Evolutionary conservation across 129 eudicot genomes (phyloP).

Genomic region (Lactuca saligna): DNA sequence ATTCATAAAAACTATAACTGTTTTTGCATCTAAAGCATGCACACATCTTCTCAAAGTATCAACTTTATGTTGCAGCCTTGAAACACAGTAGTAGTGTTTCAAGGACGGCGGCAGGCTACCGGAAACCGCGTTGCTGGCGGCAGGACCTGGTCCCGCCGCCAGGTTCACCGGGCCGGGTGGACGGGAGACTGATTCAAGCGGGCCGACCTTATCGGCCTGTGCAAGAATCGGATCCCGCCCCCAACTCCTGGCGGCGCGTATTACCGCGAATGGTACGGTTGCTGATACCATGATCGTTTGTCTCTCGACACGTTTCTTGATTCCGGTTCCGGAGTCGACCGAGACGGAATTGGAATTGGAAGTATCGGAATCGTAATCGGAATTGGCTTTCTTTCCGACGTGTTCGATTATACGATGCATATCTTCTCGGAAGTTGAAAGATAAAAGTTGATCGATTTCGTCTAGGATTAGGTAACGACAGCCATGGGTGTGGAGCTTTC

Average conservation of each 20-base stretch:
- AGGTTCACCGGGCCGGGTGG: conserved; percentile 53
- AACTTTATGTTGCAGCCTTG: conserved; percentile 87
- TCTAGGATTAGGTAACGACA: conserved; percentile 78
- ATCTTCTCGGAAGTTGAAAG: conserved; percentile 83
- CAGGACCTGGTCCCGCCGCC: conserved; percentile 34
- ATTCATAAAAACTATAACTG: conserved; percentile 86
- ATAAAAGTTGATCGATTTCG: conserved; percentile 82
- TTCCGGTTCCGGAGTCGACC: conserved; percentile 18
- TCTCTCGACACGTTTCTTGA: conserved; percentile 43
- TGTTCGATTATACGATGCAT: conserved; percentile 90
- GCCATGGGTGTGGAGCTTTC: conserved; percentile 84
- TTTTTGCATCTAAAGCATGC: conserved; percentile 86
- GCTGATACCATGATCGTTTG: conserved; percentile 96
- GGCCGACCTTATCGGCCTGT: conserved; percentile 66
- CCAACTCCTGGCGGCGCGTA: conserved; percentile 87
- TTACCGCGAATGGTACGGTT: conserved; percentile 88
- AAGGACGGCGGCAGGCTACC: conserved; percentile 80
- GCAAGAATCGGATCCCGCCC: conserved; percentile 77
- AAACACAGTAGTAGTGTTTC: conserved; percentile 67
- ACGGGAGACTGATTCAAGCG: conserved; percentile 53
- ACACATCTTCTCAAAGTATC: conserved; percentile 85
- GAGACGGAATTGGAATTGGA: conserved; percentile 28
- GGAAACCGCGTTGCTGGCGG: conserved; percentile 35
- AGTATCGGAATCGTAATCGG: conserved; percentile 24
- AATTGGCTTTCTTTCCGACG: conserved; percentile 70